Evolutionary conservation across 441 rosid genomes (phyloP), one percentile per base, ranked within the genome.

Genomic region (Hypseocharis bilobata): DNA sequence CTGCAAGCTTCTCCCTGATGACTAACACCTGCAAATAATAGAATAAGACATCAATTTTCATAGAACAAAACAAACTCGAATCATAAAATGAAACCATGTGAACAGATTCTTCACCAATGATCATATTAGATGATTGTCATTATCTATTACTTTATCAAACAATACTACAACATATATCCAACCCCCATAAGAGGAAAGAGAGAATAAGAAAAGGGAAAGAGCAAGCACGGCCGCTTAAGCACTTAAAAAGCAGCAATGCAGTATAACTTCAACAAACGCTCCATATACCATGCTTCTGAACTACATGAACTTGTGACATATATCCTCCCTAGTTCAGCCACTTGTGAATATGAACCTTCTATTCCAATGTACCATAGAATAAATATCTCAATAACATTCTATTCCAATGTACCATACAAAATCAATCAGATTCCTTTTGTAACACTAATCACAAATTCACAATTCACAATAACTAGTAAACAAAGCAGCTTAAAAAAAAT

Each of bases 1-100:
- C 94, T 2, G 99, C 97, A 75, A 94, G 99, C 70, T 94, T 91
- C 83, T 94, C 98, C 76, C 99, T 81, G 59, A 91, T 88, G 70
- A 91, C 80, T 65, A 94, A 79, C 29, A 89, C 98, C 98, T 91
- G 57, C 57, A 73, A 28, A 44, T 19, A 58, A 63, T 29, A 72
- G 28, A 71, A 52, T 25, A 16, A 47, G 27, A 47, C 47, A 57
- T 34, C 36, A 16, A 42, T 11, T 6, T 30, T 34, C 49, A 20
- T 51, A 34, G 14, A 38, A 17, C 7, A 26, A 34, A 42, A 28
- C 11, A 10, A 14, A 54, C 38, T 14, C 13, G 19, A 52, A 27
- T 42, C 17, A 42, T 23, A 36, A 65, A 38, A 14, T 14, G 3
- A 51, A 10, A 51, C 45, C 20, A 1, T 6, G 17, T 13, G 28